Evolutionary conservation across 2,329 filamentous ascomycete species (phyloP).

Genomic region (Fusarium siculi): DNA sequence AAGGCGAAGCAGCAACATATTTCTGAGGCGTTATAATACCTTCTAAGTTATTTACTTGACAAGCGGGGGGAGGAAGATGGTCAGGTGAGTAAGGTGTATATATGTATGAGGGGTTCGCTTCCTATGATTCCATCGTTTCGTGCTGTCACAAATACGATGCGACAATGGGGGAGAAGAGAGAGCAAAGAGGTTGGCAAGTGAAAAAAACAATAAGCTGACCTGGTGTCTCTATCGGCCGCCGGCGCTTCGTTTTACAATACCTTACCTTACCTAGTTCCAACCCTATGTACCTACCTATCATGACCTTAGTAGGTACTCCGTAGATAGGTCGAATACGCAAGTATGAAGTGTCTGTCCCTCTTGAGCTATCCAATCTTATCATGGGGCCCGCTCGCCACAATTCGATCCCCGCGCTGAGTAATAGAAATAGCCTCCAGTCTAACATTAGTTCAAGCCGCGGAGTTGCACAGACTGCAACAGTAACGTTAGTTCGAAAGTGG

Average conservation of each 20-base stretch:
- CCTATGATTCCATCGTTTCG: slow-evolving; percentile 15
- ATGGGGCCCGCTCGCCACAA: slow-evolving; percentile 26
- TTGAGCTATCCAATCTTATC: slow-evolving; percentile 28
- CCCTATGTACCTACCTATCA: slow-evolving; percentile 17
- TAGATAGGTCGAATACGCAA: slow-evolving; percentile 10
- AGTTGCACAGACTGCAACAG: slow-evolving; percentile 13
- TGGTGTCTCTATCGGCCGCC: neutral
- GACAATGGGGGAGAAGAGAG: neutral
- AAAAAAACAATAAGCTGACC: neutral
- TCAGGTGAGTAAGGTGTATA: neutral
- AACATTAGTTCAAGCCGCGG: slow-evolving; percentile 15
- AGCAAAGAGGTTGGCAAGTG: neutral
- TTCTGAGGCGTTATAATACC: neutral
- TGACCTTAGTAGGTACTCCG: neutral
- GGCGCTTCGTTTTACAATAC: slow-evolving; percentile 2
- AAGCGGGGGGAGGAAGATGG: neutral
- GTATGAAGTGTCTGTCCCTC: slow-evolving; percentile 13
- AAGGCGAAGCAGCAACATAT: slow-evolving; percentile 7
- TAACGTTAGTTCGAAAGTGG: slow-evolving; percentile 3
- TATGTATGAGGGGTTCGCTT: neutral
- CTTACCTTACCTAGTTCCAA: neutral
- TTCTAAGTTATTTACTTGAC: neutral
- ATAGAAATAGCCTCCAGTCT: slow-evolving; percentile 11
- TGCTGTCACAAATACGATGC: neutral
- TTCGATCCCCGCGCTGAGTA: slow-evolving; percentile 32